Conservation (phyloP, 352 stramenopile genomes). For the Globisporangium nodosum region DNA sequence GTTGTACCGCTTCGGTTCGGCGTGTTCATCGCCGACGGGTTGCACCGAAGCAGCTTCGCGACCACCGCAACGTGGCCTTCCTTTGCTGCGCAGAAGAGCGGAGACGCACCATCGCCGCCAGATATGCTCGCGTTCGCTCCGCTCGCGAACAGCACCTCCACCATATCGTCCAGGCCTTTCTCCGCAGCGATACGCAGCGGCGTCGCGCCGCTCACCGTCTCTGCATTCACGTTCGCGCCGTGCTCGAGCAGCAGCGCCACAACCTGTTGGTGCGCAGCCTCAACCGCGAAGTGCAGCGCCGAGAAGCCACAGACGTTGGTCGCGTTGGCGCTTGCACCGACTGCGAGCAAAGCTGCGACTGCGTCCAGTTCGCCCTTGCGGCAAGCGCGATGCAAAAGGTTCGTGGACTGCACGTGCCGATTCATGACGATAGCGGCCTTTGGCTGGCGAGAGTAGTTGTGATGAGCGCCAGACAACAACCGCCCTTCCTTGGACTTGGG, state of each 20-base stretch:
- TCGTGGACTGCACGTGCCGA: conserved; percentile 2
- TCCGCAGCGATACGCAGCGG: conserved; percentile 8
- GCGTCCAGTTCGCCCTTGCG: conserved; percentile 5
- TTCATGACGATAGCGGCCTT: not conserved
- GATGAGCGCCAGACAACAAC: not conserved
- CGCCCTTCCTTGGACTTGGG: not conserved
- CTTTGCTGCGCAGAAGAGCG: conserved; percentile 6
- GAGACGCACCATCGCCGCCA: not conserved
- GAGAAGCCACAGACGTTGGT: conserved; percentile 4
- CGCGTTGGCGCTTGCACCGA: conserved; percentile 4
- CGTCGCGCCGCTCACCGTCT: not conserved
- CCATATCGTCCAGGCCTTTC: conserved; percentile 2
- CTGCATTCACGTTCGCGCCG: conserved; percentile 1
- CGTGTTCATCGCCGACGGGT: conserved; percentile 2
- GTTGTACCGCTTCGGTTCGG: conserved; percentile 5
- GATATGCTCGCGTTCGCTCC: conserved; percentile 1
- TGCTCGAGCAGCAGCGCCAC: conserved; percentile 5
- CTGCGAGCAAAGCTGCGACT: conserved; percentile 4
- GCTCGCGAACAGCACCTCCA: conserved; percentile 2
- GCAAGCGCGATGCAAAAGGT: conserved; percentile 1
- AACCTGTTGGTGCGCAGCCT: conserved; percentile 2
- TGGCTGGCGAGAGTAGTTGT: not conserved
- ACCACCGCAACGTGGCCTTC: conserved; percentile 1
- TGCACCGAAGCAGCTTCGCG: not conserved
- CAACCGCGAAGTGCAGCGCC: conserved; percentile 7